A percentile compares a stretch with the other conserved stretches of the same genome.
Evolutionary conservation across 2,329 filamentous ascomycete species (phyloP).

Genomic region (Graphiopsis chlorocephala): DNA sequence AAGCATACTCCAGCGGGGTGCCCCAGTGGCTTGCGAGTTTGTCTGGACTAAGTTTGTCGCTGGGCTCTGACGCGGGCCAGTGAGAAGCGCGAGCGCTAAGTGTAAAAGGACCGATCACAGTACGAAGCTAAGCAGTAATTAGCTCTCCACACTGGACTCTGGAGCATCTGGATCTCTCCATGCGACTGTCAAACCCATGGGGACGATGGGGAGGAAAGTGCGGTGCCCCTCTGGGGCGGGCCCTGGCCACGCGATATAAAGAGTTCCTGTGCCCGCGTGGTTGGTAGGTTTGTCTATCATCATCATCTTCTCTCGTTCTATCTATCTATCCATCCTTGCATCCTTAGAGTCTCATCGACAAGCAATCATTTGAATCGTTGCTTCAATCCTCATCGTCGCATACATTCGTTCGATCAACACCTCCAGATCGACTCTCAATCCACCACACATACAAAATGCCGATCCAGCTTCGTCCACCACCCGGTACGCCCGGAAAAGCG

Average conservation of each 20-base stretch:
- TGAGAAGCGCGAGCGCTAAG: conserved; percentile 12
- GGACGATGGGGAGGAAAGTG: conserved; percentile 1
- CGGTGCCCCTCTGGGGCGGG: conserved; percentile 13
- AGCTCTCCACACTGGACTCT: conserved; percentile 1
- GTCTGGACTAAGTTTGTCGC: conserved; percentile 1
- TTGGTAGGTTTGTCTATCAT: conserved; percentile 8
- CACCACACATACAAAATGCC: conserved; percentile 35
- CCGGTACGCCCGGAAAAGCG: conserved; percentile 45
- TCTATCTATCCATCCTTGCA: neutral
- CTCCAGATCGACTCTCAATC: neutral
- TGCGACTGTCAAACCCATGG: conserved; percentile 9
- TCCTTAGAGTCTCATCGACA: neutral
- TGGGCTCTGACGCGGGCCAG: neutral
- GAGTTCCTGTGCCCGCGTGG: neutral
- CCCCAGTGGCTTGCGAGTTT: neutral
- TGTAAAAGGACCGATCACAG: conserved; percentile 14
- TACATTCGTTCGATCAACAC: neutral
- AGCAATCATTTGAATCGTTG: neutral
- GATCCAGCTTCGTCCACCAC: conserved; percentile 45
- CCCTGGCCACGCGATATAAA: conserved; percentile 5
- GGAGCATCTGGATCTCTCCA: conserved; percentile 13
- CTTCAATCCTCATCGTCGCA: neutral
- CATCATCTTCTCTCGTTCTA: neutral
- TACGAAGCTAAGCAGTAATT: conserved; percentile 12
- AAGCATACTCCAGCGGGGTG: conserved; percentile 4